phyloP scores from a whole-genome alignment of 129 eudicot species.

The Calendula officinalis region DNA sequence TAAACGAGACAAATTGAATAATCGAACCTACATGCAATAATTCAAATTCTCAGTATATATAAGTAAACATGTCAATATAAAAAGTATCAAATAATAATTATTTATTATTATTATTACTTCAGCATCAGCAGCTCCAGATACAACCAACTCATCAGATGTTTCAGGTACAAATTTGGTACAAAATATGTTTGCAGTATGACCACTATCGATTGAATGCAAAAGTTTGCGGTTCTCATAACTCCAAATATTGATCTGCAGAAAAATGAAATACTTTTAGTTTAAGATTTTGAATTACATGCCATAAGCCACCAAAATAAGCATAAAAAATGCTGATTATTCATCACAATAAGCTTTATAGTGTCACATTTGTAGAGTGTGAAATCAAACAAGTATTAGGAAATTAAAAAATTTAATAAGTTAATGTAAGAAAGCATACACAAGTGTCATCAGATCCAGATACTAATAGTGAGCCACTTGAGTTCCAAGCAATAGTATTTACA shows the following conservation, averaged over 20 bases:
- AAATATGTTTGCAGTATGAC: slow-evolving; percentile 84
- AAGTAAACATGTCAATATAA: slow-evolving; percentile 1
- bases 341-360: background rate
- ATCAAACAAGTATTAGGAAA: background rate
- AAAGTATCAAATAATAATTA: background rate
- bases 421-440: slow-evolving; percentile 43
- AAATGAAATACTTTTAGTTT: slow-evolving; percentile 20
- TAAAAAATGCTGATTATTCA: slow-evolving; percentile 2
- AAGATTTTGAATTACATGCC: slow-evolving; percentile 3
- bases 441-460: slow-evolving; percentile 97
- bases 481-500: slow-evolving; percentile 90
- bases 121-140: slow-evolving; percentile 92
- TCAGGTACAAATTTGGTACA: slow-evolving; percentile 95
- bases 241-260: slow-evolving; percentile 79
- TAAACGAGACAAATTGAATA: slow-evolving; percentile 67
- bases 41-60: slow-evolving; percentile 15
- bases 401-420: background rate
- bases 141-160: slow-evolving; percentile 85
- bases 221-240: slow-evolving; percentile 67
- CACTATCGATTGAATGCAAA: slow-evolving; percentile 72
- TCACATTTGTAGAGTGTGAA: background rate
- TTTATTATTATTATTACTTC: slow-evolving; percentile 46
- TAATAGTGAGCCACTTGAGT: slow-evolving; percentile 79
- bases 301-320: slow-evolving; percentile 20
- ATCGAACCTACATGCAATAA: slow-evolving; percentile 60